Base-by-base conservation (phyloP, 257 asterid species). In the Gynochthodes officinalis region DNA sequence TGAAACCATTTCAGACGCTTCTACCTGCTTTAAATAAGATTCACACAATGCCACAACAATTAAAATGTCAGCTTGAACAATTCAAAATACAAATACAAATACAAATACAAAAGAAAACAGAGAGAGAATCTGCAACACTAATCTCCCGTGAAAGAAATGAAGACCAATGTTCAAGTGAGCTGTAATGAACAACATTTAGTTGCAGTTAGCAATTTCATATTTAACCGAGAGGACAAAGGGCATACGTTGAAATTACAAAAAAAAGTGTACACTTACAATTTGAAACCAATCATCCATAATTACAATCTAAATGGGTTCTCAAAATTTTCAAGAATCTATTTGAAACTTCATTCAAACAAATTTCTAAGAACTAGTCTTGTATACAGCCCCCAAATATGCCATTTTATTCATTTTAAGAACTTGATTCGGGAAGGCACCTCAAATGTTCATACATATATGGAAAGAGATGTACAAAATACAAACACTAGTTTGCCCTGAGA, bases 1-100 rank as follows among this genome's bases (percentile, higher is more conserved):
- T 50, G 86, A 75, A 67, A 69, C 75, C 43, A 78, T 72, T 69
- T 89, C 98, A 49, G 89, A 58, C 57, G 84, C 79, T 82, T 87
- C 86, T 73, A 81, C 89, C 97, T 93, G 70, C 52, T 69, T 76
- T 30, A 70, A 35, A 71, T 61, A 40, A 39, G 48, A 60, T 15
- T 60, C 33, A 19, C 12, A 49, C 44, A 32, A 3, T 14, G 23
- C 42, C 19, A 48, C 3, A 67, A 28, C 33, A 37, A 33, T 25
- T 2, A 23, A 69, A 4, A 68, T 50, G 16, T 69, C 35, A 33
- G 15, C 37, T 49, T 32, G 9, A 19, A 18, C 23, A 37, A 5
- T 28, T 2, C 42, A 15, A 48, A 3, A 60, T 15, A 32, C 19
- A 37, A 2, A n/a, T n/a, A n/a, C n/a, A n/a, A n/a, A n/a, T n/a